phyloP scores from a whole-genome alignment of 2,329 filamentous ascomycete species.

The Exophiala aquamarina region DNA sequence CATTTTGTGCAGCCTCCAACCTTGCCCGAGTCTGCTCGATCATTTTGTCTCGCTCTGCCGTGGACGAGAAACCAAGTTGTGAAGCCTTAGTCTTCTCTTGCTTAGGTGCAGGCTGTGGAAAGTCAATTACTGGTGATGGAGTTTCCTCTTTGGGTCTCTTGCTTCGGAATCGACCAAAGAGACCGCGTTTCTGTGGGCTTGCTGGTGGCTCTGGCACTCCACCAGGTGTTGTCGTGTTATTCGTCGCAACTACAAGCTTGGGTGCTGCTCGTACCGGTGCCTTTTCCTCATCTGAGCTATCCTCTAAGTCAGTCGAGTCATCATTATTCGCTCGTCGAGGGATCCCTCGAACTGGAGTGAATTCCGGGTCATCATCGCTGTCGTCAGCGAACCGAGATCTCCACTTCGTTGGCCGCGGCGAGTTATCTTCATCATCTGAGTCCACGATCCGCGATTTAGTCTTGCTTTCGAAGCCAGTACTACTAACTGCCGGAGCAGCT shows the following conservation, averaged over 20 bases:
- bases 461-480: constrained; percentile 6
- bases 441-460: constrained; percentile 55
- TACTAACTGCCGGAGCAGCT: constrained; percentile 43
- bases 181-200: constrained; percentile 41
- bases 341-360: constrained; percentile 60
- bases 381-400: constrained; percentile 68
- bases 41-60: constrained; percentile 60
- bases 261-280: constrained; percentile 23
- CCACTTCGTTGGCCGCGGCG: constrained; percentile 38
- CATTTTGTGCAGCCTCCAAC: constrained; percentile 31
- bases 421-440: constrained; percentile 61
- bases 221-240: constrained; percentile 31
- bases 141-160: constrained; percentile 54
- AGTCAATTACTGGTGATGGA: constrained; percentile 11
- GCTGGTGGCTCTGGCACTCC: constrained; percentile 27
- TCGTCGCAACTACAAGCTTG: constrained; percentile 26
- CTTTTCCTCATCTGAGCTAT: constrained; percentile 57
- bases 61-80: constrained; percentile 48
- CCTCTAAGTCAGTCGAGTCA: constrained; percentile 62
- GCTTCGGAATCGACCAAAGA: constrained; percentile 58
- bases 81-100: constrained; percentile 55
- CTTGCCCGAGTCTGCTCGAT: constrained; percentile 61
- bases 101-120: constrained; percentile 33
- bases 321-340: constrained; percentile 59
- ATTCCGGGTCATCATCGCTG: constrained; percentile 58